Base-by-base conservation (phyloP, 169 alveolate genomes). In the Cytauxzoon felis region DNA sequence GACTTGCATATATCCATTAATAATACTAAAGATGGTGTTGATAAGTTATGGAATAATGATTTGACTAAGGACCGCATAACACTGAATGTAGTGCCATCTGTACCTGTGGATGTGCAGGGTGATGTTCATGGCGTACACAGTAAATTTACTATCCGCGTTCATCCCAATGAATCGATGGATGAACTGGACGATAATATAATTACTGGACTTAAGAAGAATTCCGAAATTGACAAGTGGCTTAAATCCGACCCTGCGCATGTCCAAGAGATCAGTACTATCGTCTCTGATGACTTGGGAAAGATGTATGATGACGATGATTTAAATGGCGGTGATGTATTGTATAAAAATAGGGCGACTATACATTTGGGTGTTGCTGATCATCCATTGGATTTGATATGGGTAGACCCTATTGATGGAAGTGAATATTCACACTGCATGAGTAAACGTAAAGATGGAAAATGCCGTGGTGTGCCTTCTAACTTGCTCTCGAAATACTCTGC, bases 291-390 rank as follows among this genome's bases (percentile, higher is more conserved):
- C 3, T 24, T n/a, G n/a, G 81, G 75, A 7, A 23, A 40, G 38
- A 50, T 70, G 8, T 76, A 76, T 52, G 61, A 38, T 18, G 81
- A 76, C 47, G 86, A 76, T 30, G 86, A 76, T 27, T 51, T 66
- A 38, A 26, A 29, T n/a, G 29, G 30, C 27, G 23, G 49, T 30
- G 72, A 63, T 26, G 19, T 53, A 16, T 40, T 59, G 61, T 73
- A 54, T 47, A 48, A 40, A 38, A 53, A 45, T 33, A 49, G 58
- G 26, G 43, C 48, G 43, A 73, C 21, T 64, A 52, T 73, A 9
- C 41, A 66, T 36, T 38, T 73, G 8, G 84, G 84, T 26, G 71
- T 73, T 4, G 51, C 84, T 18, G 84, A 73, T 36, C 84, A 73
- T 36, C 78, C 84, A 11, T 24, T 73, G 32, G 50, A 58, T 3